A percentile compares a stretch with the other conserved stretches of the same genome.
Conservation (phyloP, 2,329 filamentous ascomycete species). For the Rhynchosporium graminicola region DNA sequence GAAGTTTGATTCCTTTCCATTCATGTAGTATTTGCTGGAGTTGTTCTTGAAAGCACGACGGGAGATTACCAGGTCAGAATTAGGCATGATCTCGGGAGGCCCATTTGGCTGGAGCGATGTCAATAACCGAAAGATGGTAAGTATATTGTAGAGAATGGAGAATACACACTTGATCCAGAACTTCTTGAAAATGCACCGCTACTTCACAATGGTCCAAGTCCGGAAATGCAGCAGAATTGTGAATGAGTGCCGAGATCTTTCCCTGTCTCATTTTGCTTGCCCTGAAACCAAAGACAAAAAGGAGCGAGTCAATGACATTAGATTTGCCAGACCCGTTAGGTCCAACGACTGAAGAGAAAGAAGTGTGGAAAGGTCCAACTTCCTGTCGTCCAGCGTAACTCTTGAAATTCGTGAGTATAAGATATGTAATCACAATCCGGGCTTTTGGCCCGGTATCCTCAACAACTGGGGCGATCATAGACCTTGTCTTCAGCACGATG, state of each 20-base stretch:
- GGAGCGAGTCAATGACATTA: slow-evolving; percentile 95
- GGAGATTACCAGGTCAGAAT: slow-evolving; percentile 85
- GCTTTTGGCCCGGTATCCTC: slow-evolving; percentile 78
- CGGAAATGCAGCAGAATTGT: slow-evolving; percentile 88
- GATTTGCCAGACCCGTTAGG: slow-evolving; percentile 98
- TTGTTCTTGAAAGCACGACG: slow-evolving; percentile 97
- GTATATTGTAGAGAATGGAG: background rate
- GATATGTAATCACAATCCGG: slow-evolving; percentile 88
- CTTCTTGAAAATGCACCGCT: slow-evolving; percentile 93
- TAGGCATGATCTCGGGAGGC: slow-evolving; percentile 72
- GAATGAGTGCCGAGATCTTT: slow-evolving; percentile 95
- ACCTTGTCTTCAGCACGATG: slow-evolving; percentile 85
- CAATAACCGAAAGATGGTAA: slow-evolving; percentile 21
- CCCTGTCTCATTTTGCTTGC: slow-evolving; percentile 99
- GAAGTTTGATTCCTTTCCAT: slow-evolving; percentile 86
- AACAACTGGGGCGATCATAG: slow-evolving; percentile 64
- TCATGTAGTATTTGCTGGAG: slow-evolving; percentile 97
- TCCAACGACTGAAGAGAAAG: slow-evolving; percentile 96
- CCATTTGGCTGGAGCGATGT: slow-evolving; percentile 59
- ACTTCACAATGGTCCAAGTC: slow-evolving; percentile 92
- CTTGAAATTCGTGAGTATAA: slow-evolving; percentile 96
- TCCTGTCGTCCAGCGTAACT: slow-evolving; percentile 95
- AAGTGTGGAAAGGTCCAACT: slow-evolving; percentile 94
- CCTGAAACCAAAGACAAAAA: slow-evolving; percentile 99
- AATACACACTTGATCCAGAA: slow-evolving; percentile 73